These are phyloP conservation scores for Sisymbrium altissimum DNA, from an alignment of 345 rosid genomes.

Conservation along the genomic window DNA sequence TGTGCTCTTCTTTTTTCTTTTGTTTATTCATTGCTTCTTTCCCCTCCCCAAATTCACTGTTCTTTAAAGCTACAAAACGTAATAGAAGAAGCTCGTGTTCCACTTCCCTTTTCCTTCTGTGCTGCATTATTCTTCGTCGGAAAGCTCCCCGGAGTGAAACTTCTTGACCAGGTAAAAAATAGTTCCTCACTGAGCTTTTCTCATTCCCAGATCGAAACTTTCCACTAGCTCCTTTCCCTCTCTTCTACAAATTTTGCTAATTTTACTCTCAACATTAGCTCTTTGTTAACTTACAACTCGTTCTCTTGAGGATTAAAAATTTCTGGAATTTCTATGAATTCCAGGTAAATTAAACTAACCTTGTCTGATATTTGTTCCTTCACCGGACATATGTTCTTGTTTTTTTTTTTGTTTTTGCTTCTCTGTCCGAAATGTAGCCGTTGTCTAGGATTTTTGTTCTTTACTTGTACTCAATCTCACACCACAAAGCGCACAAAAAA, in stretches of 20 bases:
- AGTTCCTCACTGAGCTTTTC: background rate
- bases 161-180: background rate
- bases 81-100: constrained; percentile 18
- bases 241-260: background rate
- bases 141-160: background rate
- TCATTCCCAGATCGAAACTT: constrained; percentile 3
- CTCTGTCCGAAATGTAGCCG: constrained; percentile 24
- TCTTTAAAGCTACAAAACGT: constrained; percentile 14
- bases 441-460: constrained; percentile 9
- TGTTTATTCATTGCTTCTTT: background rate
- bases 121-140: background rate
- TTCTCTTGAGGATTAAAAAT: background rate
- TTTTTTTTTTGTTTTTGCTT: background rate
- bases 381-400: background rate
- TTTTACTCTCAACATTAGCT: background rate
- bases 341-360: background rate
- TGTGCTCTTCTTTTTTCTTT: background rate
- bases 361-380: background rate
- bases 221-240: background rate
- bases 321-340: background rate
- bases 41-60: constrained; percentile 2
- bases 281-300: background rate
- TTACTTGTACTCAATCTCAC: constrained; percentile 16
- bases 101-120: background rate
- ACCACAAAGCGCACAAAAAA: background rate